Base-by-base conservation (phyloP, 192 early-diverging fungal species). In the Geosiphon pyriformis region DNA sequence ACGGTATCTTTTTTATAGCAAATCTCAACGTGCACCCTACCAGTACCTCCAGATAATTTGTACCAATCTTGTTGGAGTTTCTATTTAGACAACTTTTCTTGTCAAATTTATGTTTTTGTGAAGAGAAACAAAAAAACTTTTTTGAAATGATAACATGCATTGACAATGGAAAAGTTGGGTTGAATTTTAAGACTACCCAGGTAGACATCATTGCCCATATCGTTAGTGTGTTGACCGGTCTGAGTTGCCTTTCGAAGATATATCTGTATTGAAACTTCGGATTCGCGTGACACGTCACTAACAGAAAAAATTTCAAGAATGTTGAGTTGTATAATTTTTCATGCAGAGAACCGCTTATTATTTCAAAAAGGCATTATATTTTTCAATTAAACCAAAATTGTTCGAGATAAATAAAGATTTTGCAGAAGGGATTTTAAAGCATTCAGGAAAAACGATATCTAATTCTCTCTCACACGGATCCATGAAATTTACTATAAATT, bases 11-110 rank as follows among this genome's bases (percentile, higher is more conserved):
- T 81, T 68, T 87, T 85, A 76, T 87, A 90, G 68, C 80, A 83
- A 50, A 87, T 75, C 74, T 92, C 88, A 48, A 90, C 74, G 59
- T 85, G 87, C 59, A 90, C 81, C 46, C 78, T 79, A 62, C 90
- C 90, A 7, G 86, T 82, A 29, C 87, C 87, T 55, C 83, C 83
- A 60, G 80, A 73, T 42, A 85, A 75, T 34, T 76, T 74, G 66
- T 82, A 85, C 80, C 84, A 88, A 47, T 85, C 77, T 70, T 88
- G 85, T 68, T 80, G 79, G 69, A 88, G 72, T 47, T 81, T 81
- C 60, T 81, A 22, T n/a, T n/a, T n/a, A n/a, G n/a, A n/a, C n/a
- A n/a, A 29, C 17, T 4, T 42, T 42, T 42, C 6, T 42, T 10
- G 15, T 42, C 7, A 42, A 42, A 42, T 42, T 42, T 42, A 42